Base-by-base conservation (phyloP, 805 yeast genomes). In the Nakazawaea laoshanensis region DNA sequence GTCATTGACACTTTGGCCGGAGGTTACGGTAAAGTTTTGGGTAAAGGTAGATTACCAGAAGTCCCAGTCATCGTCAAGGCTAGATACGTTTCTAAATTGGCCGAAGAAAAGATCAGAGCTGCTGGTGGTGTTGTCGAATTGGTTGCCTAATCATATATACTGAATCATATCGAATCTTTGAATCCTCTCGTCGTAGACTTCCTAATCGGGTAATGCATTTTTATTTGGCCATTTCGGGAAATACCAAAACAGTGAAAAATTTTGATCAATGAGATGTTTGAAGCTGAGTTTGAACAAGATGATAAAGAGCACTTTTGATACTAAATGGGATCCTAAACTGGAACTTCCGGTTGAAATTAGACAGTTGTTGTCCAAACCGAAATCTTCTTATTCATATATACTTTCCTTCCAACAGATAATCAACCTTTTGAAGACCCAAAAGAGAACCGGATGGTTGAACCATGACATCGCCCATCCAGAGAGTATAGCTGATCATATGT, bases 121-220 rank as follows among this genome's bases (percentile, higher is more conserved):
- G 99, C 81, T 65, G 99, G 99, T 75, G 99, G 99, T 84, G 98
- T 84, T 64, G 94, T 92, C 68, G 98, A 92, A 78, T 84, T 92
- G 65, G 71, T 92, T 67, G 99, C 98, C 71, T 92, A 86, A 82
- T 48, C 55, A n/a, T 14, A 10, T n/a, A 7, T 14, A 12, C 12
- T 25, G n/a, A 25, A 25, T 6, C 28, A 12, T 7, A 25, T 10
- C n/a, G n/a, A n/a, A n/a, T n/a, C n/a, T n/a, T n/a, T n/a, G n/a
- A n/a, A n/a, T n/a, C n/a, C n/a, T n/a, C n/a, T 7, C 26, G 12
- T 24, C 12, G 7, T 24, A 24, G n/a, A n/a, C n/a, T n/a, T n/a
- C 26, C 26, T 10, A 24, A 24, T 24, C 26, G 7, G 12, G 26
- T 24, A 24, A 24, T 24, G n/a, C n/a, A n/a, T n/a, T n/a, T n/a